Conservation (phyloP, 768 basidiomycete species). For the Kwoniella shandongensis region DNA sequence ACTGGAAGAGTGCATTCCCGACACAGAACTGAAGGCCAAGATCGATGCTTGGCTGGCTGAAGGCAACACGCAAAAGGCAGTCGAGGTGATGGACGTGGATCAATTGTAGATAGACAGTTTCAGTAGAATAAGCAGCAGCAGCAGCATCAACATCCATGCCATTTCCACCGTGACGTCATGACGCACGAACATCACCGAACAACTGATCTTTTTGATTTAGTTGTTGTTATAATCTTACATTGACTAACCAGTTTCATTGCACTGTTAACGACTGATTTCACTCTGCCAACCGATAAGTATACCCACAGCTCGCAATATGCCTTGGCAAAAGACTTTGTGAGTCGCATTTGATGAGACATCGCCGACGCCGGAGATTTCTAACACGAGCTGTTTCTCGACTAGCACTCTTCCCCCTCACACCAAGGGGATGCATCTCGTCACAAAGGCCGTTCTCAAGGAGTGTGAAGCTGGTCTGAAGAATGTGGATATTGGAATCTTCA, state of each 20-base stretch:
- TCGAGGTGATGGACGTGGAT: constrained; percentile 48
- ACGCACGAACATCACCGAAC: no score
- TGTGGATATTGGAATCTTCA: constrained; percentile 80
- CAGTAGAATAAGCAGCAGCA: neutral
- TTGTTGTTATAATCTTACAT: neutral
- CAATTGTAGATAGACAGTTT: constrained; percentile 16
- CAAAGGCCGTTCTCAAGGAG: constrained; percentile 67
- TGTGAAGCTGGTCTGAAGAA: constrained; percentile 69
- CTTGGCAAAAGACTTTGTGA: constrained; percentile 82
- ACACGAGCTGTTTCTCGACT: neutral
- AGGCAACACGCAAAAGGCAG: constrained; percentile 51
- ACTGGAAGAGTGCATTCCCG: constrained; percentile 55
- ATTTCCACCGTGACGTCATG: constrained; percentile 18
- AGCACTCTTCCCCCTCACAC: constrained; percentile 47
- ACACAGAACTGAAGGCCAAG: constrained; percentile 67
- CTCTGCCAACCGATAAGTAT: neutral
- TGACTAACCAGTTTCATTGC: neutral
- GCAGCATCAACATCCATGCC: neutral
- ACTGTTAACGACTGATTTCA: neutral
- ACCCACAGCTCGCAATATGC: constrained; percentile 61
- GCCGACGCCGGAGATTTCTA: neutral
- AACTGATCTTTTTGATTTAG: no score
- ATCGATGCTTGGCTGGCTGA: constrained; percentile 72
- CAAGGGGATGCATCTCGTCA: constrained; percentile 73
- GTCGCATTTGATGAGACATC: constrained; percentile 15